A percentile compares a stretch with the other conserved stretches of the same genome.
Evolutionary conservation across 2,329 filamentous ascomycete genomes (phyloP).

Genomic region (Atkinsonella texensis): DNA sequence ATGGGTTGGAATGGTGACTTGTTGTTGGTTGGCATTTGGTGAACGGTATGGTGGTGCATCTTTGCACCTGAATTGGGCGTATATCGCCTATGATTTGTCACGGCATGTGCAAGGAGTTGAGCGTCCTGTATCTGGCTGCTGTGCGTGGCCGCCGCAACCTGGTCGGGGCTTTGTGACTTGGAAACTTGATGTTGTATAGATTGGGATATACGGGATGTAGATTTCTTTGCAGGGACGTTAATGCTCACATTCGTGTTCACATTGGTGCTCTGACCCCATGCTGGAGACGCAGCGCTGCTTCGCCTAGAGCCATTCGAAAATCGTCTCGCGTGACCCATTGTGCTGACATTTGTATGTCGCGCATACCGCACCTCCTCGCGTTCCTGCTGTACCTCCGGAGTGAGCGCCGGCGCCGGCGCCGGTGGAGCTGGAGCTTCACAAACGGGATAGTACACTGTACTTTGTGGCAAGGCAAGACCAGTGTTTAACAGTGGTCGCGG

Average conservation of each 20-base stretch:
- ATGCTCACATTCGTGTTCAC: neutral
- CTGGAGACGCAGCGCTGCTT: neutral
- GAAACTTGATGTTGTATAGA: neutral
- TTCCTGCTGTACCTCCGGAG: neutral
- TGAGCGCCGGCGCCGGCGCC: neutral
- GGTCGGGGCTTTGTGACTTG: slow-evolving; percentile 1
- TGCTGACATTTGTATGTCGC: neutral
- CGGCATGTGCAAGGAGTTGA: slow-evolving; percentile 4
- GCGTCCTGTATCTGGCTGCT: slow-evolving; percentile 5
- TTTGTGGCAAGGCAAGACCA: slow-evolving; percentile 10
- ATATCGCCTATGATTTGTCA: slow-evolving; percentile 13
- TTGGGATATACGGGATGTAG: slow-evolving; percentile 1
- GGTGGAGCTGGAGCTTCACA: slow-evolving; percentile 4
- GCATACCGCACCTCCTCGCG: neutral
- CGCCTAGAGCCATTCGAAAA: neutral
- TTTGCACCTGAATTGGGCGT: slow-evolving; percentile 11
- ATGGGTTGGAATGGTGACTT: slow-evolving; percentile 17
- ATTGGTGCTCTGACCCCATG: slow-evolving; percentile 1
- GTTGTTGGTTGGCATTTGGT: slow-evolving; percentile 15
- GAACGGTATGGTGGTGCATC: slow-evolving; percentile 14
- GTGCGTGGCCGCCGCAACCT: neutral
- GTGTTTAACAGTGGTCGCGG: neutral
- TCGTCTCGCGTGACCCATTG: neutral
- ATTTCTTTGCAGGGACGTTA: neutral
- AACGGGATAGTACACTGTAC: slow-evolving; percentile 10